Evolutionary conservation across 2,329 filamentous ascomycete species (phyloP), one percentile per base, ranked within the genome.

Genomic region (Xylaria sp.): DNA sequence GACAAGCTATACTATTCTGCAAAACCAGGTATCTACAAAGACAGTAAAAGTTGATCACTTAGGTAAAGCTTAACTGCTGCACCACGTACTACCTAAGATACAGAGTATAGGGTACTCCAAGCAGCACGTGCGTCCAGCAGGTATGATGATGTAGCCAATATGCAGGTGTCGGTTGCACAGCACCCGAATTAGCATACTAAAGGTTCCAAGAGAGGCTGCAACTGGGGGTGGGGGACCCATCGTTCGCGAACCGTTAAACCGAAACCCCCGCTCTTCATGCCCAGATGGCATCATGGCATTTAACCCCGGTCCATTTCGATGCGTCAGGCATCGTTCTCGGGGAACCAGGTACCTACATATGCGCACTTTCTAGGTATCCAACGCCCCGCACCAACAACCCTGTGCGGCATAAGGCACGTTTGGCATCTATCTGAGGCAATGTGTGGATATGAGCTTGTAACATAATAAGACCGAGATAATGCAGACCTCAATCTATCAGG

Each of bases 91-190:
- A 7, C 23, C 9, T 10, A 7, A 15, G 2, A 13, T 31, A 31
- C 6, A 4, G 26, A 51, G 13, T 49, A 26, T 31, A 17, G 6
- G 26, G 49, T 28, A 53, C 15, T 33, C 49, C 26, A 53, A 33
- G 15, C 49, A 63, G 66, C 66, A 66, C 57, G 69, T 71, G 63
- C 63, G 51, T 71, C 28, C 61, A 62, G 26, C 20, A 63, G 36
- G 66, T 66, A 71, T 66, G 69, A 71, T 71, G 69, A 71, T 71
- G 69, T 68, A 65, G 66, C 69, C 49, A 31, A 58, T 58, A 58
- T 58, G 54, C 54, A 58, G 54, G 54, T 58, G 54, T 58, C 13
- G 36, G 54, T 58, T 42, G 54, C 54, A 58, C 54, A 58, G 54
- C 36, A 20, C 54, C 54, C 36, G 20, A 26, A 58, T 40, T 58